Conservation (phyloP, 306 rosid genomes). For the Gynostemma pentaphyllum region DNA sequence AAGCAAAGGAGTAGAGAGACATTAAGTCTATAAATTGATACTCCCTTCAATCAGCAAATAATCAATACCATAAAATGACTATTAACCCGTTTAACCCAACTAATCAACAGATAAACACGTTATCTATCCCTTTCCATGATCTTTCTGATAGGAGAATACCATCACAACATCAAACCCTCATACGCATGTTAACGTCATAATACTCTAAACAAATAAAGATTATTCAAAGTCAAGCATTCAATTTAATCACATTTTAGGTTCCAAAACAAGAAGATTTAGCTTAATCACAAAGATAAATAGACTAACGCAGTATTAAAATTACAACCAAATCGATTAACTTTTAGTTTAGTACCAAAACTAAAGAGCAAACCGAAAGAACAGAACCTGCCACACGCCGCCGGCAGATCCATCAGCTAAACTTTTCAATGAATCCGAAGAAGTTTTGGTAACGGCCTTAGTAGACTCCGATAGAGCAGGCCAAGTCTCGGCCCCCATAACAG, state of each 20-base stretch:
- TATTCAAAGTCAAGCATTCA: not conserved
- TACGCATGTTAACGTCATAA: not conserved
- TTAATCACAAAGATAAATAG: not conserved
- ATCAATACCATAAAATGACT: not conserved
- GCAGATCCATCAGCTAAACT: slow-evolving; percentile 43
- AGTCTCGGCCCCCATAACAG: slow-evolving; percentile 54
- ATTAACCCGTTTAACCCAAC: not conserved
- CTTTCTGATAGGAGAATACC: not conserved
- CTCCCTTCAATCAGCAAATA: not conserved
- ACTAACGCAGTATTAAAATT: not conserved
- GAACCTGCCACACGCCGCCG: slow-evolving; percentile 43
- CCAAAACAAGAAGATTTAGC: not conserved
- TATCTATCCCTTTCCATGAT: not conserved
- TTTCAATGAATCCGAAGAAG: slow-evolving; percentile 38
- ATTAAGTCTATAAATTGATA: not conserved
- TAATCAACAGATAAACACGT: not conserved
- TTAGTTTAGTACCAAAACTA: not conserved
- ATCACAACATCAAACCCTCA: not conserved
- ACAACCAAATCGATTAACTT: not conserved
- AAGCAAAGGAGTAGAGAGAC: no score
- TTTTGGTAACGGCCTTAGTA: slow-evolving; percentile 31
- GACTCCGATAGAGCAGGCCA: slow-evolving; percentile 70
- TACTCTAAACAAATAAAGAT: not conserved
- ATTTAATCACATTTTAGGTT: not conserved
- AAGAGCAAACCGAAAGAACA: slow-evolving; percentile 10